phyloP scores from a whole-genome alignment of 2,329 filamentous ascomycete species.

The Chaetothyriales sp. region DNA sequence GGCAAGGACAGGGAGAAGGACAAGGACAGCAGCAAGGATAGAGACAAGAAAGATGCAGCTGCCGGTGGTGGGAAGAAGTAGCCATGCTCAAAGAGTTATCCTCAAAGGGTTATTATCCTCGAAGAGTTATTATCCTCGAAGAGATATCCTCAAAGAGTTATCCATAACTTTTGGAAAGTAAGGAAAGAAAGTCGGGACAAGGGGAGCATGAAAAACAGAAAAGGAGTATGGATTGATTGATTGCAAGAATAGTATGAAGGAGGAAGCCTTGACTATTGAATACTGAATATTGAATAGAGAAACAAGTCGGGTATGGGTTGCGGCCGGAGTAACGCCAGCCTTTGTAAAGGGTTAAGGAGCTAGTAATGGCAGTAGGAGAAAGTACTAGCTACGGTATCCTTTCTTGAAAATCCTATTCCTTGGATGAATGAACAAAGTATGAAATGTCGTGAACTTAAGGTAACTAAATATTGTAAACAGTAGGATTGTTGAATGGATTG shows the following conservation, averaged over 20 bases:
- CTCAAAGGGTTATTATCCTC: too few relatives aligned
- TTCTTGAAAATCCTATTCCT: too few relatives aligned
- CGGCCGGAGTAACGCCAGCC: background rate
- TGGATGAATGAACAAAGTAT: too few relatives aligned
- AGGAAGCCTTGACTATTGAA: too few relatives aligned
- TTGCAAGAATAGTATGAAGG: too few relatives aligned
- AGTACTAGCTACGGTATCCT: too few relatives aligned
- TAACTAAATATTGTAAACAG: too few relatives aligned
- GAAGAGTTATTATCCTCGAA: too few relatives aligned
- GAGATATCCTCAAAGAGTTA: background rate
- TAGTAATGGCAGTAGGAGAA: background rate
- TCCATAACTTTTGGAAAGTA: background rate
- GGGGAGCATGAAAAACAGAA: too few relatives aligned
- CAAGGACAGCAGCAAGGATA: conserved; percentile 13
- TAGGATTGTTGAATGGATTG: too few relatives aligned
- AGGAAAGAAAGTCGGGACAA: background rate
- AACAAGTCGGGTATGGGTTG: background rate
- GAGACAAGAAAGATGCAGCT: conserved; percentile 2
- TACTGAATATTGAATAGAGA: background rate
- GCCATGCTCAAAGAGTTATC: background rate
- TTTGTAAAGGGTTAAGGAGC: background rate
- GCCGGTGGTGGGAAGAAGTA: background rate
- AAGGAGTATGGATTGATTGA: too few relatives aligned
- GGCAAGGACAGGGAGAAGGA: conserved; percentile 15
- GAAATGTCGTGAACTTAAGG: too few relatives aligned